Conservation (phyloP, 2,329 filamentous ascomycete genomes). For the Botryotinia narcissicola region DNA sequence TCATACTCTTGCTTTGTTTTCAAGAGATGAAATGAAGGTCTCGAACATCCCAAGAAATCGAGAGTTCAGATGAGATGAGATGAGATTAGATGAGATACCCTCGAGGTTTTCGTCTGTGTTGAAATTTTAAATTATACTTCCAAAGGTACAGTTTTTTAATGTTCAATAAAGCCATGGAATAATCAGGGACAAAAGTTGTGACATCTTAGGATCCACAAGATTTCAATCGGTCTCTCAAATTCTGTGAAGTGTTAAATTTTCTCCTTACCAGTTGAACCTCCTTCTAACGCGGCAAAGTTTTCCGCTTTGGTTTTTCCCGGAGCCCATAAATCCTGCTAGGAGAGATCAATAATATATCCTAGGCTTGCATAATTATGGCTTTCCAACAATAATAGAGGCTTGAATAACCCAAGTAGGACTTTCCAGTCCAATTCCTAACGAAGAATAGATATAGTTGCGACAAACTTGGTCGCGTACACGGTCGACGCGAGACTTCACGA, state of each 20-base stretch:
- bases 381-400: not conserved
- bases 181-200: not conserved
- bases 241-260: not conserved
- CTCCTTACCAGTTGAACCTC: not conserved
- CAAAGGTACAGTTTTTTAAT: not conserved
- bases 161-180: not conserved
- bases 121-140: too few relatives aligned
- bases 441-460: not conserved
- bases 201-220: not conserved
- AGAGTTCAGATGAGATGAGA: not conserved
- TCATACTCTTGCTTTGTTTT: fast-evolving
- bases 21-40: fast-evolving
- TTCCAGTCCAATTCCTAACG: too few relatives aligned
- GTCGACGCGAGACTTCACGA: not conserved
- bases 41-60: too few relatives aligned
- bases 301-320: not conserved
- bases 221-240: not conserved
- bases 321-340: not conserved
- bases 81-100: too few relatives aligned
- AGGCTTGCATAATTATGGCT: not conserved
- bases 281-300: not conserved
- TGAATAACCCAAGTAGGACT: too few relatives aligned
- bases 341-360: not conserved
- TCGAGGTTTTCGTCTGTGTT: not conserved
- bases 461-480: not conserved